Percentiles rank a stretch among this genome's conserved stretches.
phyloP scores from a whole-genome alignment of 2,329 filamentous ascomycete genomes.

The Cercospora citrullina region DNA sequence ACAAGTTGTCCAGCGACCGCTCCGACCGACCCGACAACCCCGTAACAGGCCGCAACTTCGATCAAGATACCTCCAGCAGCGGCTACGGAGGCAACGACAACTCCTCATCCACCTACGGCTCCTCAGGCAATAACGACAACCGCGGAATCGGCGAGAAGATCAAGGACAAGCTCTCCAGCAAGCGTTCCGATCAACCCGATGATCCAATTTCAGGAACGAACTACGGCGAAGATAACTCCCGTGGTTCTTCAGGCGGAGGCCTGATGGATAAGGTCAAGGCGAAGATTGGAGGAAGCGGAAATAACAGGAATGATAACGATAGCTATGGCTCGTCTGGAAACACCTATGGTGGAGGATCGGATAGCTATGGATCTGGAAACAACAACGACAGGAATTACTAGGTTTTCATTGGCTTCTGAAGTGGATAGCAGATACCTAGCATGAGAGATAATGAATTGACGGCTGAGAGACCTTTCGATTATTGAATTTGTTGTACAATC shows the following conservation, averaged over 20 bases:
- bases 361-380: constrained; percentile 9
- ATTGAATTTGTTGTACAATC: too few species aligned
- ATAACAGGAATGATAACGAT: constrained; percentile 12
- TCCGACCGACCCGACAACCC: constrained; percentile 5
- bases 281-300: constrained; percentile 13
- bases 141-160: neutral
- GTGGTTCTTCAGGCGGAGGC: constrained; percentile 9
- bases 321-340: neutral
- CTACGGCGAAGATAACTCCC: constrained; percentile 5
- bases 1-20: neutral
- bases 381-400: neutral
- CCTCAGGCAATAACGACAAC: neutral
- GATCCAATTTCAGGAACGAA: constrained; percentile 3
- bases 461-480: too few species aligned
- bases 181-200: constrained; percentile 1
- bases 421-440: neutral
- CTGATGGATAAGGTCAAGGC: constrained; percentile 20
- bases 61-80: neutral
- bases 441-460: neutral
- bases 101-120: neutral
- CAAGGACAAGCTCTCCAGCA: constrained; percentile 9
- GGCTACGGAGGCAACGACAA: neutral
- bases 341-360: neutral
- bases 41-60: neutral
- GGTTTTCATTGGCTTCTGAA: neutral